Percentiles rank a stretch among this genome's conserved stretches.
phyloP scores from a whole-genome alignment of 257 asterid species.

The Solanum etuberosum region DNA sequence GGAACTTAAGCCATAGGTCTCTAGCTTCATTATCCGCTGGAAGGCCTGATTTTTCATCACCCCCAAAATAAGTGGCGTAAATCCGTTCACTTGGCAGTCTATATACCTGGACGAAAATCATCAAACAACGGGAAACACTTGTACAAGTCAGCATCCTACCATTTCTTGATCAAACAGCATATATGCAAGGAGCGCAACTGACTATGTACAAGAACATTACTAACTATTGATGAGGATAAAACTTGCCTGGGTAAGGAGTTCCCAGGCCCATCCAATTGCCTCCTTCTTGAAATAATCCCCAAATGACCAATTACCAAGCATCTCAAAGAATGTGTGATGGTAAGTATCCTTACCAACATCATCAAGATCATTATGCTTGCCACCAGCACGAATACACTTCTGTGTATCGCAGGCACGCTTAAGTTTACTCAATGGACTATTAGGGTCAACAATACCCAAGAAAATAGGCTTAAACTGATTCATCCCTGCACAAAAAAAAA shows the following conservation, averaged over 20 bases:
- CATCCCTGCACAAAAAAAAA: constrained; percentile 46
- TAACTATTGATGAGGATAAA: background rate
- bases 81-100: constrained; percentile 54
- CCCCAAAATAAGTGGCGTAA: constrained; percentile 97
- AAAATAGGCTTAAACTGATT: constrained; percentile 96
- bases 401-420: constrained; percentile 94
- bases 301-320: constrained; percentile 99
- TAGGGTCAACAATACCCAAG: constrained; percentile 84
- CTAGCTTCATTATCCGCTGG: constrained; percentile 80
- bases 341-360: constrained; percentile 99
- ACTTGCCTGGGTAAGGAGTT: constrained; percentile 79
- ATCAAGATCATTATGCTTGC: constrained; percentile 94
- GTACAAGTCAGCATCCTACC: background rate
- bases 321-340: constrained; percentile 97
- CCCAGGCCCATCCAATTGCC: constrained; percentile 95
- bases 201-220: background rate
- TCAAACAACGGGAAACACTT: background rate
- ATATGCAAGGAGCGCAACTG: background rate
- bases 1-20: constrained; percentile 81
- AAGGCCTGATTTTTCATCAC: constrained; percentile 82
- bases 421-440: constrained; percentile 73
- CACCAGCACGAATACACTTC: constrained; percentile 98
- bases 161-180: background rate
- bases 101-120: constrained; percentile 37
- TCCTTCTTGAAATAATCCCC: constrained; percentile 86